These are phyloP conservation scores for Centrapalus pauciflorus DNA, from an alignment of 129 eudicot genomes.

Conservation along the genomic window DNA sequence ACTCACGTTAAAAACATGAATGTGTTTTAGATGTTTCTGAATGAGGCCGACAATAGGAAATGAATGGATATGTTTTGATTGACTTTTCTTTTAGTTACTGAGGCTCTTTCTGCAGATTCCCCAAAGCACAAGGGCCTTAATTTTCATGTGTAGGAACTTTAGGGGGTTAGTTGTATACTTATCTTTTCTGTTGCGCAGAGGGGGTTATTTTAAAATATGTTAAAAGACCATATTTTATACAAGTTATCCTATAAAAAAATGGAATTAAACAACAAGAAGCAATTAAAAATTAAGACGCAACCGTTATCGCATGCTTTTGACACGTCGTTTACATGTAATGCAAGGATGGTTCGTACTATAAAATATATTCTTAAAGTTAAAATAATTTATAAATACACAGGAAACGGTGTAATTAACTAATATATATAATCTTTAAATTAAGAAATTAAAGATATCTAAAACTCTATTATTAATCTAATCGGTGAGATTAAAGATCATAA, in stretches of 20 bases:
- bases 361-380: not conserved
- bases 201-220: not conserved
- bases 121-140: not conserved
- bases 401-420: too few relatives aligned
- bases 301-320: constrained; percentile 18
- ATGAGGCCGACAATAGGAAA: not conserved
- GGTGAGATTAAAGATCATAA: too few relatives aligned
- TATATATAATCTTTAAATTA: too few relatives aligned
- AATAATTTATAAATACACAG: not conserved
- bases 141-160: not conserved
- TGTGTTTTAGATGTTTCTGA: not conserved
- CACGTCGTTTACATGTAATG: constrained; percentile 24
- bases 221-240: not conserved
- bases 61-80: not conserved
- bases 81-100: not conserved
- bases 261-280: constrained; percentile 19
- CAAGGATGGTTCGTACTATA: constrained; percentile 11
- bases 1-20: too few relatives aligned
- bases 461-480: too few relatives aligned
- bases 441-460: too few relatives aligned
- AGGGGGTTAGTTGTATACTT: constrained; percentile 16
- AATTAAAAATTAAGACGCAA: not conserved
- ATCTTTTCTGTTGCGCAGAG: not conserved
- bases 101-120: not conserved
- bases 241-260: not conserved